Conservation (phyloP, 1,139 yeast species). For the Saccharomyces hybrid region DNA sequence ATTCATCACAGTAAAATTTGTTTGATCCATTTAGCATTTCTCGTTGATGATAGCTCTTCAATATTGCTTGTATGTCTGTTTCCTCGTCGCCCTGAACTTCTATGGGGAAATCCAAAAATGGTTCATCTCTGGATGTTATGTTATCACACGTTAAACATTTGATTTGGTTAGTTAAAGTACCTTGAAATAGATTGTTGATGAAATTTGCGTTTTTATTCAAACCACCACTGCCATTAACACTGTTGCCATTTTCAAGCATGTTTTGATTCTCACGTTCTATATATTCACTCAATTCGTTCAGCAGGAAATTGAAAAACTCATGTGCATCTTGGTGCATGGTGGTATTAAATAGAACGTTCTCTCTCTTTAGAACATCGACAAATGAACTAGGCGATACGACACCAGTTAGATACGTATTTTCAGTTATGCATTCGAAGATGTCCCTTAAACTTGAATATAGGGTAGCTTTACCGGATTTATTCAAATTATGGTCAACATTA, state of each 20-base stretch:
- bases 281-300: slow-evolving; percentile 75
- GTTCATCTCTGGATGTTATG: slow-evolving; percentile 74
- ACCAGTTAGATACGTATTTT: slow-evolving; percentile 62
- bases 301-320: slow-evolving; percentile 80
- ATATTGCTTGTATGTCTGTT: slow-evolving; percentile 63
- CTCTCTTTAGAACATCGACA: slow-evolving; percentile 67
- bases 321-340: slow-evolving; percentile 99
- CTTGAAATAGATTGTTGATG: slow-evolving; percentile 75
- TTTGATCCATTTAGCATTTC: slow-evolving; percentile 83
- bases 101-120: slow-evolving; percentile 76
- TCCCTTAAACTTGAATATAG: slow-evolving; percentile 74
- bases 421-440: slow-evolving; percentile 74
- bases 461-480: slow-evolving; percentile 35
- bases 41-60: slow-evolving; percentile 73
- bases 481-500: slow-evolving; percentile 52
- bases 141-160: slow-evolving; percentile 87
- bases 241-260: neutral
- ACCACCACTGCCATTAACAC: neutral
- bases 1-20: slow-evolving; percentile 86
- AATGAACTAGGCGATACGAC: slow-evolving; percentile 77
- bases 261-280: slow-evolving; percentile 28
- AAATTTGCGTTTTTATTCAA: slow-evolving; percentile 35
- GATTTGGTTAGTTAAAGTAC: slow-evolving; percentile 78
- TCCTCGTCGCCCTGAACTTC: slow-evolving; percentile 63
- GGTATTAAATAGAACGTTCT: slow-evolving; percentile 78